phyloP scores from a whole-genome alignment of 2,329 filamentous ascomycete genomes.

The Fusarium penzigii region DNA sequence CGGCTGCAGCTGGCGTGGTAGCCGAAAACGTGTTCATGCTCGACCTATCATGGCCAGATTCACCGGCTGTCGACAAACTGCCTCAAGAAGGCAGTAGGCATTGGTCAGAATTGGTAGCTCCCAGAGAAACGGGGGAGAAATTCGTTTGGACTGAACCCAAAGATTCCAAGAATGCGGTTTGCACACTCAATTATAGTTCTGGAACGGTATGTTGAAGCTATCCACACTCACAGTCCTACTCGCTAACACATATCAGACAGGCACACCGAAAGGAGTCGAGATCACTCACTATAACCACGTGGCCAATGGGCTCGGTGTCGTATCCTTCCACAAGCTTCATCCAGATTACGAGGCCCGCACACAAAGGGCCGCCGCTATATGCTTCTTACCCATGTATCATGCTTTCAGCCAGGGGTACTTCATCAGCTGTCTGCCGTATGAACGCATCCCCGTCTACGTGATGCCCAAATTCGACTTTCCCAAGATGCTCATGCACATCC shows the following conservation, averaged over 20 bases:
- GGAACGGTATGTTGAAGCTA: constrained; percentile 51
- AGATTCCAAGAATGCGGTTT: constrained; percentile 53
- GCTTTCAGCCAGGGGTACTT: constrained; percentile 73
- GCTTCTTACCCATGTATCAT: constrained; percentile 78
- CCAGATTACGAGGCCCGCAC: constrained; percentile 48
- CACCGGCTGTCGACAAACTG: constrained; percentile 18
- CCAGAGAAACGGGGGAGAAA: constrained; percentile 48
- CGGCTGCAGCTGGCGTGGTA: constrained; percentile 56
- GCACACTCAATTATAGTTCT: constrained; percentile 77
- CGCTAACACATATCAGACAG: constrained; percentile 49
- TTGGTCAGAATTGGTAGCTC: constrained; percentile 64
- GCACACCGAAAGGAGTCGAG: constrained; percentile 80
- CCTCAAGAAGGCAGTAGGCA: constrained; percentile 39
- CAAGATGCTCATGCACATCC: constrained; percentile 67
- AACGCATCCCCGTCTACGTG: constrained; percentile 69
- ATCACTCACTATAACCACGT: constrained; percentile 79
- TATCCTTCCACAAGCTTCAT: constrained; percentile 44
- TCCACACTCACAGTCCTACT: neutral
- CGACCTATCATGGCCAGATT: constrained; percentile 55
- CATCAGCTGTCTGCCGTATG: constrained; percentile 57
- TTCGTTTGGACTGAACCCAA: constrained; percentile 65
- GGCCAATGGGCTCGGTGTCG: constrained; percentile 65
- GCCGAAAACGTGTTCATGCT: constrained; percentile 63
- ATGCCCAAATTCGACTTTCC: constrained; percentile 79
- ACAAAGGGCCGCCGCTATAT: constrained; percentile 49